phyloP scores from a whole-genome alignment of 352 stramenopile genomes.

The Pythium biforme region DNA sequence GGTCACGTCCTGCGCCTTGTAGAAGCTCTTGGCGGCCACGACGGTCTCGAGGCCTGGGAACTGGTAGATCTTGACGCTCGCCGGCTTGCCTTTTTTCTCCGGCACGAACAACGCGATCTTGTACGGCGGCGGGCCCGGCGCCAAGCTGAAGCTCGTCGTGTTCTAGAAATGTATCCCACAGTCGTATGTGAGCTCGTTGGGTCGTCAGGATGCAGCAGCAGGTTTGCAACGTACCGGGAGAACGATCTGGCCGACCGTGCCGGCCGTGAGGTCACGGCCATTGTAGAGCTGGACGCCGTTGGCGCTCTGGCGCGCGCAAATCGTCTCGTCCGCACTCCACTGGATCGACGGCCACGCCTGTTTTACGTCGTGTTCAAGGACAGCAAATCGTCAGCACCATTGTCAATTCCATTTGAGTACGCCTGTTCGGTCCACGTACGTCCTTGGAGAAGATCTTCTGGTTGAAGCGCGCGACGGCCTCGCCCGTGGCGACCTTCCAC shows the following conservation, averaged over 20 bases:
- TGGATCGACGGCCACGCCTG: constrained; percentile 90
- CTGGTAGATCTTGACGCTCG: constrained; percentile 82
- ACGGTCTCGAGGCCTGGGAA: constrained; percentile 66
- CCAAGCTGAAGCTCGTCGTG: constrained; percentile 82
- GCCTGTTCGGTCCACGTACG: constrained; percentile 33
- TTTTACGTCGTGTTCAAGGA: background rate
- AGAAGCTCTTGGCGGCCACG: constrained; percentile 87
- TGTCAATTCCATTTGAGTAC: background rate
- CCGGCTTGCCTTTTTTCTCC: constrained; percentile 89
- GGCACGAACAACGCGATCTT: constrained; percentile 86
- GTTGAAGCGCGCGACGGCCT: constrained; percentile 68
- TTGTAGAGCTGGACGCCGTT: constrained; percentile 83
- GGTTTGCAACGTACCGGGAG: constrained; percentile 45
- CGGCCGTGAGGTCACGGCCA: constrained; percentile 52
- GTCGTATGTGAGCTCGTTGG: too few species aligned
- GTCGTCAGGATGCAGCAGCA: too few species aligned
- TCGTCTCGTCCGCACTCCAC: constrained; percentile 89
- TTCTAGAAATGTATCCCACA: constrained; percentile 44
- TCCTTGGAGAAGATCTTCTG: constrained; percentile 86
- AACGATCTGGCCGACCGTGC: constrained; percentile 68
- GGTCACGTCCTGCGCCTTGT: constrained; percentile 88
- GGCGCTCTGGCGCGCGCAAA: constrained; percentile 72
- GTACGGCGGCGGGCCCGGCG: constrained; percentile 71
- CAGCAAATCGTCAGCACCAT: background rate
- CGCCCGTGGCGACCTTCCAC: constrained; percentile 63